These are phyloP conservation scores for Lactuca saligna DNA, from an alignment of 129 eudicot species.

Conservation along the genomic window DNA sequence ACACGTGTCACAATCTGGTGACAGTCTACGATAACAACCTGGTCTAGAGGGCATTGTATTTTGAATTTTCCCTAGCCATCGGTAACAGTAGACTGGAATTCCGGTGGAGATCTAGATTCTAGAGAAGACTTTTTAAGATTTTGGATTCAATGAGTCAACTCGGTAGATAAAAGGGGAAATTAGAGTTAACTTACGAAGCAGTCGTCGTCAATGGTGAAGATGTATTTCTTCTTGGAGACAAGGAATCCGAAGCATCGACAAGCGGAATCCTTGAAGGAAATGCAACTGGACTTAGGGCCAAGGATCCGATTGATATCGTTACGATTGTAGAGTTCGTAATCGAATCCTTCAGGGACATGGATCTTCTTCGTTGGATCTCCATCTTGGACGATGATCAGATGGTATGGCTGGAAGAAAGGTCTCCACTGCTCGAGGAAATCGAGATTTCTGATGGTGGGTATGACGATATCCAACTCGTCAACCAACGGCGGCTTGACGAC, in stretches of 20 bases:
- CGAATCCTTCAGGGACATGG: constrained; percentile 67
- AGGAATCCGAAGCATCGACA: constrained; percentile 78
- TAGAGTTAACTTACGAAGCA: constrained; percentile 57
- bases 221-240: constrained; percentile 75
- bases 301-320: constrained; percentile 67
- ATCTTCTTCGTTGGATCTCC: constrained; percentile 64
- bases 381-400: constrained; percentile 73
- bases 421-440: constrained; percentile 81
- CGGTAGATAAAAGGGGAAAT: not conserved
- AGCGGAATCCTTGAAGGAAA: constrained; percentile 79
- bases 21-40: constrained; percentile 8
- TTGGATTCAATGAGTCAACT: constrained; percentile 9
- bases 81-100: not conserved
- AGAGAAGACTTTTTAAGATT: not conserved
- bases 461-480: constrained; percentile 65
- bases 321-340: constrained; percentile 71
- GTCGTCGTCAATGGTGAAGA: constrained; percentile 80
- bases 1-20: constrained; percentile 25
- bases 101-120: not conserved
- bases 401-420: constrained; percentile 66
- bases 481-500: constrained; percentile 42
- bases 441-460: constrained; percentile 71
- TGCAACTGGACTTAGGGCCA: constrained; percentile 72
- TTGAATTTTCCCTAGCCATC: not conserved
- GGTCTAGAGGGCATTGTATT: not conserved